Conservation (phyloP, 139 green algal species). For the Coelastrella sp. region DNA sequence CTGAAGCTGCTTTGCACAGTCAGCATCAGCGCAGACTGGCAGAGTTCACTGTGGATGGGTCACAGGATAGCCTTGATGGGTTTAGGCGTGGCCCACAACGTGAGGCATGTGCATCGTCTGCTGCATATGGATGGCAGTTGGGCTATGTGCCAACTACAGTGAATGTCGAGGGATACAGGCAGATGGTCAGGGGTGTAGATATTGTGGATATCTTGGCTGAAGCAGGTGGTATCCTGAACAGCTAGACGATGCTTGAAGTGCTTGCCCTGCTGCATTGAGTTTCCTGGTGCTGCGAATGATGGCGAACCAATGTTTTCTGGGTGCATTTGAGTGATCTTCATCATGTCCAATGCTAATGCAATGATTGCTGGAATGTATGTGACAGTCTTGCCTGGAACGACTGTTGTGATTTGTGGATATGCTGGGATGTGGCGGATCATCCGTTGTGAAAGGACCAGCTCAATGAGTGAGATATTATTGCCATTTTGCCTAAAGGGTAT, state of each 20-base stretch:
- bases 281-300: too few species aligned
- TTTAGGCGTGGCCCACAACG: neutral
- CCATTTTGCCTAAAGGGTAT: too few species aligned
- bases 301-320: too few species aligned
- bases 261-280: too few species aligned
- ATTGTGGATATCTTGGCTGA: constrained; percentile 36
- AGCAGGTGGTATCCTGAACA: neutral
- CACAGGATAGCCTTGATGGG: neutral
- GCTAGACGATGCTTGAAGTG: neutral
- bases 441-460: too few species aligned
- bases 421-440: too few species aligned
- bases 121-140: constrained; percentile 8
- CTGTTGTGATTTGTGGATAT: too few species aligned
- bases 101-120: neutral
- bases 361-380: too few species aligned
- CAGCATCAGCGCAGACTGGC: neutral
- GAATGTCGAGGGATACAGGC: constrained; percentile 24
- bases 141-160: neutral
- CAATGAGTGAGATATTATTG: too few species aligned
- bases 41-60: neutral
- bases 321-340: too few species aligned
- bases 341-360: too few species aligned
- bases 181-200: constrained; percentile 12
- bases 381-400: too few species aligned
- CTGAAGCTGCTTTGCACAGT: neutral